These are phyloP conservation scores for Hippophae rhamnoides DNA, from an alignment of 306 rosid species.

Conservation along the genomic window DNA sequence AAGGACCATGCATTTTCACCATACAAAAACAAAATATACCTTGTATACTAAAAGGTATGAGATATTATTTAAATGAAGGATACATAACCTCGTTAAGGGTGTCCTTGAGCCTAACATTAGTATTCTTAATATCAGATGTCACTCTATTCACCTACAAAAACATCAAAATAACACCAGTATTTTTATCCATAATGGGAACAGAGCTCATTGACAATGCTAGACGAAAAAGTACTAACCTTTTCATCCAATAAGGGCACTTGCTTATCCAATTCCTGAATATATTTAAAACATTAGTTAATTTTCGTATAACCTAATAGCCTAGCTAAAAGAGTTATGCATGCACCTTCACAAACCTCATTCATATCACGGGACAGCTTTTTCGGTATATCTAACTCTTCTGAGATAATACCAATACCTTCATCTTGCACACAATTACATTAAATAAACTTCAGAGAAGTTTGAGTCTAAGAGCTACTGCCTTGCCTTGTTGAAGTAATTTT, in stretches of 20 bases:
- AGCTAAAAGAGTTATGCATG: conserved; percentile 2
- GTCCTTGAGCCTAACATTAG: conserved; percentile 65
- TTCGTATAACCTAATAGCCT: not conserved
- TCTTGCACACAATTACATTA: conserved; percentile 37
- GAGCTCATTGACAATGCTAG: conserved; percentile 1
- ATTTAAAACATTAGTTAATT: conserved; percentile 15
- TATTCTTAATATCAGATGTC: conserved; percentile 48
- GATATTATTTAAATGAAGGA: not conserved
- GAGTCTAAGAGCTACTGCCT: conserved; percentile 5
- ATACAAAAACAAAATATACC: conserved; percentile 1
- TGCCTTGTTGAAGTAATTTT: not conserved
- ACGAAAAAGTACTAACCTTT: conserved; percentile 37
- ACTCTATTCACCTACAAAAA: conserved; percentile 57
- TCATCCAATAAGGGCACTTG: conserved; percentile 80
- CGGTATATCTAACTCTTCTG: conserved; percentile 71
- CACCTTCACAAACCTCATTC: conserved; percentile 61
- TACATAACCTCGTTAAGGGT: conserved; percentile 57
- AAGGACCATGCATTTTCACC: conserved; percentile 7
- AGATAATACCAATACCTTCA: conserved; percentile 79
- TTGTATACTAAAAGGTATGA: not conserved
- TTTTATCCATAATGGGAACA: conserved; percentile 2
- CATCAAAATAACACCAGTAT: conserved; percentile 1
- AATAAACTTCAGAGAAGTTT: conserved; percentile 1
- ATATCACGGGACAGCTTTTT: conserved; percentile 69
- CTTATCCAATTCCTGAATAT: conserved; percentile 70